A percentile compares a stretch with the other conserved stretches of the same genome.
Conservation (phyloP, 345 rosid genomes). For the Pistacia integerrima region DNA sequence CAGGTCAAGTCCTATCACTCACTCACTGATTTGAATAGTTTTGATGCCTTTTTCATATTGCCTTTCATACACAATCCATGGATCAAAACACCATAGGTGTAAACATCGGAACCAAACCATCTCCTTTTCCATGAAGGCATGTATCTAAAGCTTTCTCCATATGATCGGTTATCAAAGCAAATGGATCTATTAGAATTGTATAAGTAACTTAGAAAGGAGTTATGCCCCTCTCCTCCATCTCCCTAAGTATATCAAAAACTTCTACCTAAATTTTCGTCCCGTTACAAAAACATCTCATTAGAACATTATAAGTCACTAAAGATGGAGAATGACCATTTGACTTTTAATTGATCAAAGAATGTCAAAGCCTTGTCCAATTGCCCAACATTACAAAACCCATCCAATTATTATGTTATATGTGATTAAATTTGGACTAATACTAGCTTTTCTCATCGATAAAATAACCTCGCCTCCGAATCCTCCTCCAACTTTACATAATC, state of each 20-base stretch:
- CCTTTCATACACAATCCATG: constrained; percentile 74
- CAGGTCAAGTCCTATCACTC: too few relatives aligned
- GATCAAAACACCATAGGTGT: constrained; percentile 58
- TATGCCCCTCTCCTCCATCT: constrained; percentile 82
- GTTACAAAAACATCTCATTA: constrained; percentile 56
- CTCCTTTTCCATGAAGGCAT: constrained; percentile 50
- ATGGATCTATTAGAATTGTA: constrained; percentile 60
- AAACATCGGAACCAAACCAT: constrained; percentile 72
- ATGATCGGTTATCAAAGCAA: constrained; percentile 41
- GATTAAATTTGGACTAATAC: too few relatives aligned
- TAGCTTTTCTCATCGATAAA: too few relatives aligned
- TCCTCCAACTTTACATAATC: too few relatives aligned
- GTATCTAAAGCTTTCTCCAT: constrained; percentile 65
- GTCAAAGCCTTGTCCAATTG: too few relatives aligned
- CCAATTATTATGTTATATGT: too few relatives aligned
- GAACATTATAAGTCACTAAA: constrained; percentile 58
- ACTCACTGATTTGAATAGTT: constrained; percentile 51
- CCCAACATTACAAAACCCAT: too few relatives aligned
- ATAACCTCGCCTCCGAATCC: too few relatives aligned
- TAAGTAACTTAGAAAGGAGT: constrained; percentile 68
- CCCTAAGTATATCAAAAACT: constrained; percentile 57
- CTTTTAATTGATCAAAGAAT: too few relatives aligned
- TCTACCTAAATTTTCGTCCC: constrained; percentile 35
- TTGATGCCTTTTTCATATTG: constrained; percentile 66
- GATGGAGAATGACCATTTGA: constrained; percentile 60